Conservation (phyloP, 2,329 filamentous ascomycete genomes). For the Colletotrichum tanaceti region DNA sequence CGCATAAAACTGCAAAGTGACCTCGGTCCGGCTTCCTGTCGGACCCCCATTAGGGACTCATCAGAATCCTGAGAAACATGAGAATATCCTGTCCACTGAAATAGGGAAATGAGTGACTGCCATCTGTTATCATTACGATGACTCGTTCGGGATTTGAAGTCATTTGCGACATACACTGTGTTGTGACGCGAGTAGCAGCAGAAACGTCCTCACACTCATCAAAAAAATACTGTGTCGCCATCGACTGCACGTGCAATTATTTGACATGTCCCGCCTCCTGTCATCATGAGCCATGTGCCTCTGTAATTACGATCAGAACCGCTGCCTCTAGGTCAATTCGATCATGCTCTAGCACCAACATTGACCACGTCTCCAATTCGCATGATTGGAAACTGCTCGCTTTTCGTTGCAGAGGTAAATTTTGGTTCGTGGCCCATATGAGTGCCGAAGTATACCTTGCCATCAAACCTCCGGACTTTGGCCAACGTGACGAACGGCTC, state of each 20-base stretch:
- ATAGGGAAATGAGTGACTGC: too few relatives aligned
- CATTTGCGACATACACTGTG: neutral
- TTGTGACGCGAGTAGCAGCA: neutral
- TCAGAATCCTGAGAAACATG: too few relatives aligned
- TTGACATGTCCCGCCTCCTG: neutral
- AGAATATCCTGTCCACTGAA: neutral
- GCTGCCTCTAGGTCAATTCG: neutral
- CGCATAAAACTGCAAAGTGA: too few relatives aligned
- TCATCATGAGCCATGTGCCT: too few relatives aligned
- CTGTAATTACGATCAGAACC: neutral
- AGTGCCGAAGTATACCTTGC: constrained; percentile 89
- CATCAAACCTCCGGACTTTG: constrained; percentile 85
- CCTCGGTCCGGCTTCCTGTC: too few relatives aligned
- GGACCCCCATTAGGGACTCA: neutral
- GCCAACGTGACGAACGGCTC: constrained; percentile 91
- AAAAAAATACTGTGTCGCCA: too few relatives aligned
- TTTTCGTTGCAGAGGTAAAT: constrained; percentile 41
- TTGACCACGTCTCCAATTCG: constrained; percentile 60
- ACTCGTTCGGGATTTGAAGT: too few relatives aligned
- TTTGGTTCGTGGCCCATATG: constrained; percentile 71
- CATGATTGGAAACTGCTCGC: constrained; percentile 55
- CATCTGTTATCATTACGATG: too few relatives aligned
- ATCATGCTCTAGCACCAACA: constrained; percentile 40
- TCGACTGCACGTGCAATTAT: too few relatives aligned
- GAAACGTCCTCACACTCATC: neutral